Base-by-base conservation (phyloP, 306 rosid species). In the Quercus mongolica region DNA sequence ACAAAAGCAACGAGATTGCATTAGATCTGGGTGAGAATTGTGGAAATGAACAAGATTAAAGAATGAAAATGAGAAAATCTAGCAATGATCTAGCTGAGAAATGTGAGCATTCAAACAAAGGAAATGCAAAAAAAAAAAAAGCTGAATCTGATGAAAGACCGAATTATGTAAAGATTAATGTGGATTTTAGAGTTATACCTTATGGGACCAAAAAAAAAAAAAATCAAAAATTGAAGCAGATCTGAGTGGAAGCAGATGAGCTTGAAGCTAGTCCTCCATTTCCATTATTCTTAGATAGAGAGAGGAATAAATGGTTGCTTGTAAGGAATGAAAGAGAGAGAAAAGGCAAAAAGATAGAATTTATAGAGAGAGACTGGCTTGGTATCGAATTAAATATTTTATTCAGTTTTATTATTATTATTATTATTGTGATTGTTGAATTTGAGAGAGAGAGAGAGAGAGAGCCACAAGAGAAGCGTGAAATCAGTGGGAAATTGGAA, bases 151-250 rank as follows among this genome's bases (percentile, higher is more conserved):
- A 31, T 84, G 69, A 68, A 13, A 54, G 3, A 20, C 19, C 6
- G 5, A 81, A 56, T 26, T 0, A 57, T 46, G 10, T 20, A 30
- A 56, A 14, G 46, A 38, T 38, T 19, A 21, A 75, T 31, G 65
- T 12, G 79, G 63, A 23, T 59, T 14, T 8, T 3, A 9, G 33
- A 41, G 46, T 41, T 49, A 41, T 65, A 91, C 91, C 96, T 82
- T 28, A 31, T 30, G 17, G 21, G 54, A 28, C 11, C 38, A 41
- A 5, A 8, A 46, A 57, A 54, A 21, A 21, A 1, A 35, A 38
- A 8, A 8, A 41, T 41, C 46, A 41, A 41, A 65, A 19, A 25
- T 15, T 56, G 61, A 38, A 57, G 59, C 80, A 49, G 87, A 88
- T 90, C 85, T 69, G 81, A 76, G 82, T 30, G 5, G 52, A 51